Evolutionary conservation across 257 asterid genomes (phyloP), one percentile per base, ranked within the genome.

Genomic region (Fraxinus cuspidata): DNA sequence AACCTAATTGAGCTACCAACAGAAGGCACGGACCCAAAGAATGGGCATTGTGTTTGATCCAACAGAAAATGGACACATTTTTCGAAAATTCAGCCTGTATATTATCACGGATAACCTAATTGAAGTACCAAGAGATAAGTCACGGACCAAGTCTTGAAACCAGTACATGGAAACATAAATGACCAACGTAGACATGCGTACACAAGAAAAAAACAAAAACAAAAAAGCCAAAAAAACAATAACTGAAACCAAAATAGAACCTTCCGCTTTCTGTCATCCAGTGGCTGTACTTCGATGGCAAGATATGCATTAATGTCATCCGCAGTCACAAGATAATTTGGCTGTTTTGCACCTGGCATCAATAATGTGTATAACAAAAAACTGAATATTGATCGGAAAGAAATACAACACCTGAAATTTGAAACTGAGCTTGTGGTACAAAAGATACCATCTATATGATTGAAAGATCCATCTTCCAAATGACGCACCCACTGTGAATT

Each of bases 271-370:
- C 97, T 91, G 77, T 96, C 88, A 78, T 96, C 99, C 80, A 93
- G 81, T n/a, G 99, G 99, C 85, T 93, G 99, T 77, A 93, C 99
- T 90, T 96, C 97, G 81, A 96, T 93, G 83, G 98, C 99, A 67
- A 96, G 95, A 86, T 80, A 88, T 3, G 98, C 90, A 80, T 92
- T 92, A 76, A 96, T 91, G 76, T 96, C 99, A 72, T 96, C 98
- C 53, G 99, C 98, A 75, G 99, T 89, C 77, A 96, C 89, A 81
- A 93, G 92, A 87, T 96, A 96, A 74, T 81, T 86, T 84, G 99
- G 98, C 81, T 92, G 97, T 79, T 92, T 93, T 73, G 98, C 99
- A 75, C 97, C 99, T 94, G 93, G 49, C 65, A 86, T 74, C 51
- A 85, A 74, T 75, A 74, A 47, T 81, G 65, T 44, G 74, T 75